phyloP scores from a whole-genome alignment of 2,329 filamentous ascomycete genomes.

The Endothia cerciana region DNA sequence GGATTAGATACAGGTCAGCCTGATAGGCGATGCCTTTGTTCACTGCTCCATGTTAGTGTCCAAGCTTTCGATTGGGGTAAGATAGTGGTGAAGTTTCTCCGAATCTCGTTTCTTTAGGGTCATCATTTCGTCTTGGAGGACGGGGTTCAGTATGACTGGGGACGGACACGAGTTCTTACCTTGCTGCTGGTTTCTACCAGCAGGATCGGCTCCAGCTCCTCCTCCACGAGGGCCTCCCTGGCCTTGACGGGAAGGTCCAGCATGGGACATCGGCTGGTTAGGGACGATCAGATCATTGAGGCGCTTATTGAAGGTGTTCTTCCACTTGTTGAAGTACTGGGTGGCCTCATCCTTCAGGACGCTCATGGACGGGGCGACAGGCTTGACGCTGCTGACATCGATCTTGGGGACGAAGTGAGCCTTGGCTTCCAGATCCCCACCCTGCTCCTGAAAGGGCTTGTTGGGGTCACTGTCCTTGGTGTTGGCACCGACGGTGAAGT shows the following conservation, averaged over 20 bases:
- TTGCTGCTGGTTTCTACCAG: conserved; percentile 22
- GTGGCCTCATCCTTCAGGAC: conserved; percentile 73
- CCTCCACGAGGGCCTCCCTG: conserved; percentile 35
- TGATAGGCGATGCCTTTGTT: conserved; percentile 44
- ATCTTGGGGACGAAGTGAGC: conserved; percentile 21
- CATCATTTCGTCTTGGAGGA: conserved; percentile 30
- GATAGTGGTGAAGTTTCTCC: not conserved
- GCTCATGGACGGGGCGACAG: conserved; percentile 40
- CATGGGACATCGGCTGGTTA: conserved; percentile 40
- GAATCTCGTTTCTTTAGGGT: not conserved
- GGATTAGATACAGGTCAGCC: conserved; percentile 49
- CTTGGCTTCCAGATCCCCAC: conserved; percentile 16
- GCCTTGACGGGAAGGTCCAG: conserved; percentile 34
- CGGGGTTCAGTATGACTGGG: not conserved
- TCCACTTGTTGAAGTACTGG: conserved; percentile 80
- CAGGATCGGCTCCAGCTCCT: conserved; percentile 27
- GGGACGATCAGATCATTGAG: conserved; percentile 68
- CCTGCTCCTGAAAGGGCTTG: conserved; percentile 17
- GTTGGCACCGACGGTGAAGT: not conserved
- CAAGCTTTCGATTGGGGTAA: not conserved
- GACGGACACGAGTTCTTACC: conserved; percentile 8
- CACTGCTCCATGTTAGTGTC: conserved; percentile 30
- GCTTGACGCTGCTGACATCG: conserved; percentile 33
- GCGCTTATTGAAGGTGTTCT: conserved; percentile 68
- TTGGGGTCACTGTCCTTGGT: conserved; percentile 12